Conservation (phyloP, 805 yeast genomes). For the Wickerhamiella bombiphila region DNA sequence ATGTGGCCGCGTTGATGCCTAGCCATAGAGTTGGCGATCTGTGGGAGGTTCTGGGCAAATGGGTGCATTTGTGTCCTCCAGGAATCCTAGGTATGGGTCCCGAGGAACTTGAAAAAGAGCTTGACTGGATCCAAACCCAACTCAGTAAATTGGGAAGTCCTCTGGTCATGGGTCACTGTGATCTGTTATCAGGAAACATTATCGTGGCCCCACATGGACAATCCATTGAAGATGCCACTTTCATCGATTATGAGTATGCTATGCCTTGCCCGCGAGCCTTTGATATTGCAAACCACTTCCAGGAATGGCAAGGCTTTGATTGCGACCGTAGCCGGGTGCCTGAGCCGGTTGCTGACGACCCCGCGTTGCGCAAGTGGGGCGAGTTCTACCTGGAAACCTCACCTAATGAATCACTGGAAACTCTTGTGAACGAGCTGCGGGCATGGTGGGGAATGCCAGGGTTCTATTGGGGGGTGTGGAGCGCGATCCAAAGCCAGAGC, state of each 20-base stretch:
- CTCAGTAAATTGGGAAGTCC: constrained; percentile 34
- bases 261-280: constrained; percentile 59
- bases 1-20: constrained; percentile 26
- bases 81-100: constrained; percentile 25
- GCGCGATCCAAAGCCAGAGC: constrained; percentile 54
- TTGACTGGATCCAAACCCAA: constrained; percentile 36
- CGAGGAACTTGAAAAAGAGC: constrained; percentile 34
- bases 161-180: constrained; percentile 53
- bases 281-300: constrained; percentile 60
- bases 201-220: constrained; percentile 26
- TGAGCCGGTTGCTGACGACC: constrained; percentile 30
- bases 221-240: constrained; percentile 25
- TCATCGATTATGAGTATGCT: constrained; percentile 63
- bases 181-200: constrained; percentile 58
- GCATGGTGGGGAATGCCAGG: constrained; percentile 68
- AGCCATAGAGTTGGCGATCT: constrained; percentile 25
- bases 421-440: constrained; percentile 40
- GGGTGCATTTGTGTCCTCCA: constrained; percentile 52
- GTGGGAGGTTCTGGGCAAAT: constrained; percentile 46
- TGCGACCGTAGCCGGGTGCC: constrained; percentile 52
- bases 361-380: constrained; percentile 42
- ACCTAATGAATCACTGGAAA: constrained; percentile 25
- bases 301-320: constrained; percentile 73
- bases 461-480: constrained; percentile 77
- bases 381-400: constrained; percentile 32